These are phyloP conservation scores for Nemania abortiva DNA, from an alignment of 2,329 filamentous ascomycete species.

Conservation along the genomic window DNA sequence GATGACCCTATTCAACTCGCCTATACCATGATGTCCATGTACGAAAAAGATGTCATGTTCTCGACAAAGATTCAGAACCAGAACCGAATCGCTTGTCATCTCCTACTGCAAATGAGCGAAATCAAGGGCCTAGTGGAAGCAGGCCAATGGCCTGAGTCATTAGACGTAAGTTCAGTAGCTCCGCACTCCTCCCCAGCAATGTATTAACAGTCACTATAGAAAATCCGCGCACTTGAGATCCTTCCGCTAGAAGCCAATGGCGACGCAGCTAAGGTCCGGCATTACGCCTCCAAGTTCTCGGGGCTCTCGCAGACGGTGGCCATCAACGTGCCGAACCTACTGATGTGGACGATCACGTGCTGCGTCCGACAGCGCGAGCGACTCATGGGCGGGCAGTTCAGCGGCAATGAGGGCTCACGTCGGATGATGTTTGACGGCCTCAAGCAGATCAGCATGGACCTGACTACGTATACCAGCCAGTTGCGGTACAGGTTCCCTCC, in stretches of 20 bases:
- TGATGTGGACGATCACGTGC: constrained; percentile 93
- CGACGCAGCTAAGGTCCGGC: constrained; percentile 82
- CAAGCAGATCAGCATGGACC: constrained; percentile 84
- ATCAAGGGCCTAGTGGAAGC: constrained; percentile 69
- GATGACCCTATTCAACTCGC: constrained; percentile 72
- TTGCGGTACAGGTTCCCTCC: constrained; percentile 91
- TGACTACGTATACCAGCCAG: constrained; percentile 94
- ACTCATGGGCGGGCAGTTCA: constrained; percentile 78
- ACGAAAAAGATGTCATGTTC: constrained; percentile 72
- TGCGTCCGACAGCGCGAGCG: constrained; percentile 83
- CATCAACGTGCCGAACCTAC: constrained; percentile 87
- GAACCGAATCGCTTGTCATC: constrained; percentile 67
- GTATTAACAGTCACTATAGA: constrained; percentile 59
- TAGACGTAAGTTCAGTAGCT: constrained; percentile 64
- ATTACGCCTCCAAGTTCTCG: constrained; percentile 83
- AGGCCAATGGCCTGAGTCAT: constrained; percentile 67
- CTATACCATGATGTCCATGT: constrained; percentile 72
- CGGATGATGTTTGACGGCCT: constrained; percentile 76
- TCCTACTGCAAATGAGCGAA: constrained; percentile 70
- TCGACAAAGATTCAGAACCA: constrained; percentile 67
- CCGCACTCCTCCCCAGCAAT: neutral
- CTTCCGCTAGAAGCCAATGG: constrained; percentile 82
- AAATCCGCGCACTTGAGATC: constrained; percentile 79
- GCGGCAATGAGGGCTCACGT: constrained; percentile 75
- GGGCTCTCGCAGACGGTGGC: constrained; percentile 83